phyloP scores from a whole-genome alignment of 495 filamentous ascomycete genomes.

The Penicillium coffeae region DNA sequence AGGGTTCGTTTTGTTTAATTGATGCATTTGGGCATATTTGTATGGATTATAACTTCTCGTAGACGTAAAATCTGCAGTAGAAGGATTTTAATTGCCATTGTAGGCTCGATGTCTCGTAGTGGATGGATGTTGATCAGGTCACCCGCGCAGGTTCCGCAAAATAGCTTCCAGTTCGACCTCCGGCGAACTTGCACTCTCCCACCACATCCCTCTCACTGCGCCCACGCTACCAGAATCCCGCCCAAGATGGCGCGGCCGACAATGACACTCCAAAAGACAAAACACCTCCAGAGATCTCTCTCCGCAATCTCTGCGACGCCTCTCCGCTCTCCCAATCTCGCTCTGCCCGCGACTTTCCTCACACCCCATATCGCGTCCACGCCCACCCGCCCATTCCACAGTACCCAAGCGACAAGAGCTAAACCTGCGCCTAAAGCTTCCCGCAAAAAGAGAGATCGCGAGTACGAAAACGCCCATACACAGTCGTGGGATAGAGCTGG shows the following conservation, averaged over 20 bases:
- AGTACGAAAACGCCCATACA: not conserved
- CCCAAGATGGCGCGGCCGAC: slow-evolving; percentile 12
- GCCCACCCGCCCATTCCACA: slow-evolving; percentile 15
- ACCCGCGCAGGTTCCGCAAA: not conserved
- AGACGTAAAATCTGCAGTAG: no score
- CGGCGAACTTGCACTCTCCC: slow-evolving; percentile 4
- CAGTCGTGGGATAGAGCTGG: not conserved
- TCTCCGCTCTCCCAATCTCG: not conserved
- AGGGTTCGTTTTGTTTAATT: slow-evolving; percentile 29
- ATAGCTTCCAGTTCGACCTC: not conserved
- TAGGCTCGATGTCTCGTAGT: no score
- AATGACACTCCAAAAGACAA: slow-evolving; percentile 10
- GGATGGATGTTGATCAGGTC: not conserved
- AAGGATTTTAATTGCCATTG: no score
- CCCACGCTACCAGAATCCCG: not conserved
- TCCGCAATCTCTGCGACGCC: not conserved
- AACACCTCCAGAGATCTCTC: slow-evolving; percentile 8
- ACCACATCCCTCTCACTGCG: not conserved
- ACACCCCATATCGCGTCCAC: slow-evolving; percentile 2
- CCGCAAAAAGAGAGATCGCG: not conserved
- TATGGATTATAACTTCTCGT: no score
- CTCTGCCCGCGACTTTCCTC: slow-evolving; percentile 1
- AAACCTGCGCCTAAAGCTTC: not conserved
- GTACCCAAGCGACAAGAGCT: slow-evolving; percentile 1
- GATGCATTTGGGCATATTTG: slow-evolving; percentile 17